These are phyloP conservation scores for Leccinum truebloodii DNA, from an alignment of 768 basidiomycete species.

Conservation along the genomic window DNA sequence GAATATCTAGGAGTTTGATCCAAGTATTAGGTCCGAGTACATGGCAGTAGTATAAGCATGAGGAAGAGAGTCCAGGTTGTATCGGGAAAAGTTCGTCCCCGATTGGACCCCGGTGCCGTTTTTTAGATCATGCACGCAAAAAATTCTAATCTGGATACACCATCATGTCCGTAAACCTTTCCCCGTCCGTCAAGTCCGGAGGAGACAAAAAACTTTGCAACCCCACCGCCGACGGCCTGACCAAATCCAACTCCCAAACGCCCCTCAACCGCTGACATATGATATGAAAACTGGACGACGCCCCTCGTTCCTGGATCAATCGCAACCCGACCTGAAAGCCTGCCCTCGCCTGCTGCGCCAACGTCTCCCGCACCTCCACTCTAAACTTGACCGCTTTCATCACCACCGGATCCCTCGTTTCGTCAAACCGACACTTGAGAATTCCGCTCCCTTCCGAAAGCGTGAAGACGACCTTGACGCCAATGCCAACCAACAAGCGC, in stretches of 20 bases:
- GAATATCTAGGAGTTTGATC: too few species aligned
- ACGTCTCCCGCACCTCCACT: slow-evolving; percentile 63
- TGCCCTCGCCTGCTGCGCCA: slow-evolving; percentile 40
- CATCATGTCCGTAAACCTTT: slow-evolving; percentile 33
- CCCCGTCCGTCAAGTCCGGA: slow-evolving; percentile 31
- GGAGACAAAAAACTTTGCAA: slow-evolving; percentile 26
- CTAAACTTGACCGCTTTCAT: slow-evolving; percentile 80
- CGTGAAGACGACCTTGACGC: slow-evolving; percentile 66
- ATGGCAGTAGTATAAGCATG: too few species aligned
- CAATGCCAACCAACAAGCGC: slow-evolving; percentile 68
- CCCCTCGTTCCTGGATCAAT: slow-evolving; percentile 84
- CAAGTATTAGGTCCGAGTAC: too few species aligned
- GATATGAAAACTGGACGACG: slow-evolving; percentile 77
- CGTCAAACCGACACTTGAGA: slow-evolving; percentile 77
- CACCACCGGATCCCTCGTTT: slow-evolving; percentile 55
- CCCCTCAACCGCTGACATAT: slow-evolving; percentile 64
- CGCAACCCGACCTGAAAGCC: slow-evolving; percentile 60
- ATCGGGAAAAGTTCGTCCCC: too few species aligned
- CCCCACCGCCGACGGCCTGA: slow-evolving; percentile 18
- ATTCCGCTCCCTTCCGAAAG: slow-evolving; percentile 63
- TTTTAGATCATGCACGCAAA: slow-evolving; percentile 20
- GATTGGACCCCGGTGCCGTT: too few species aligned
- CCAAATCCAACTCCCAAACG: slow-evolving; percentile 68
- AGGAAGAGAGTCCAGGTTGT: too few species aligned
- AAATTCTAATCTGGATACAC: slow-evolving; percentile 31